These are phyloP conservation scores for Silene noctiflora DNA, from an alignment of 179 eudicot genomes.

Conservation along the genomic window DNA sequence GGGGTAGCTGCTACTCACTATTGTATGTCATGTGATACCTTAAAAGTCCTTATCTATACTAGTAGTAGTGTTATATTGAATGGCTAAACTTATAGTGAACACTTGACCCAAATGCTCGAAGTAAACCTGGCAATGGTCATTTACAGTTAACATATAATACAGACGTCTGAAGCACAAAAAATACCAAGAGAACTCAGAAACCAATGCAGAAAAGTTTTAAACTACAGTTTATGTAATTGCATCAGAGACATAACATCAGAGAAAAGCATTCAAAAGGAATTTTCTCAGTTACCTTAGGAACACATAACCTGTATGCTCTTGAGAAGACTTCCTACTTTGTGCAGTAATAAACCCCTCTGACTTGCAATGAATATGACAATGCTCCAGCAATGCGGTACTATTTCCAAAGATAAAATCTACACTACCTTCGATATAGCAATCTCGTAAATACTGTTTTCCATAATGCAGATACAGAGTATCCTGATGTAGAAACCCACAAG, in stretches of 20 bases:
- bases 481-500: conserved; percentile 33
- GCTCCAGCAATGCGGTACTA: conserved; percentile 93
- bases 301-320: conserved; percentile 90
- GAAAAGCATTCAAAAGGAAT: neutral
- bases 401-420: conserved; percentile 96
- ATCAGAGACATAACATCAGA: neutral
- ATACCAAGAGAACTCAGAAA: neutral
- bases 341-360: conserved; percentile 87
- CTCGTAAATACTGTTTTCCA: conserved; percentile 84
- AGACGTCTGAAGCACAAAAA: neutral
- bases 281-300: conserved; percentile 62
- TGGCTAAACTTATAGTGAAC: neutral
- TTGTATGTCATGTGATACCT: neutral
- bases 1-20: neutral
- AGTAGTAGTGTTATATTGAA: too few species aligned
- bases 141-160: neutral
- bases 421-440: conserved; percentile 94
- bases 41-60: neutral
- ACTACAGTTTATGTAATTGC: neutral
- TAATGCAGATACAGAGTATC: conserved; percentile 89
- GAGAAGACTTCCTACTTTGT: conserved; percentile 91
- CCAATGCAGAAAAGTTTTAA: neutral
- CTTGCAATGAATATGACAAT: conserved; percentile 96
- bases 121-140: neutral
- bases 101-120: neutral